Conservation (phyloP, 2,329 filamentous ascomycete species). For the Conoideocrella luteorostrata region DNA sequence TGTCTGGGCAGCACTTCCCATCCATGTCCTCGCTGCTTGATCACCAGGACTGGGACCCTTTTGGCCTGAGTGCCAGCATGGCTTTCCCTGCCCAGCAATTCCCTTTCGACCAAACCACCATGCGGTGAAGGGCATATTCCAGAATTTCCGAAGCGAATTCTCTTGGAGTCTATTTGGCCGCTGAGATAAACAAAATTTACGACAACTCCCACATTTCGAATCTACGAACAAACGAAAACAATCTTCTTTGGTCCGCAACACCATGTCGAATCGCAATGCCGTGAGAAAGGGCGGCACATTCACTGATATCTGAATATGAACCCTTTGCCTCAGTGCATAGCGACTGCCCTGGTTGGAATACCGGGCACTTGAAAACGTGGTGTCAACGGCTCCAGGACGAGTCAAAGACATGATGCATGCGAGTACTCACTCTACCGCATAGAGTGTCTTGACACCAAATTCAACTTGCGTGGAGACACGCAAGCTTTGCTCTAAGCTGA, state of each 20-base stretch:
- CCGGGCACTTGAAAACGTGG: neutral
- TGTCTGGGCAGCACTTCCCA: constrained; percentile 44
- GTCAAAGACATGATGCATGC: no score
- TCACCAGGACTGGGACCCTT: constrained; percentile 88
- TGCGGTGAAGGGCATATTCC: constrained; percentile 33
- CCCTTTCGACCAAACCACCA: constrained; percentile 60
- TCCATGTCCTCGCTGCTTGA: constrained; percentile 61
- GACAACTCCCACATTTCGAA: neutral
- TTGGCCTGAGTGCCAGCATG: constrained; percentile 90
- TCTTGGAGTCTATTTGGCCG: no score
- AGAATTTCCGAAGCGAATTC: no score
- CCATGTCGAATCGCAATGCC: neutral
- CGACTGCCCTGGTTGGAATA: neutral
- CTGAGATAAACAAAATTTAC: neutral
- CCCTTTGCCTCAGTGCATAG: neutral
- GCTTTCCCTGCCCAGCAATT: constrained; percentile 83
- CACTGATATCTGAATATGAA: neutral
- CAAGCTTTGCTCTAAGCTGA: constrained; percentile 5
- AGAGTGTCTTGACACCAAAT: neutral
- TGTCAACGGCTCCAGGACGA: neutral
- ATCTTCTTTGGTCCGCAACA: neutral
- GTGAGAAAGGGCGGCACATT: neutral
- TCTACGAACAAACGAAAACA: neutral
- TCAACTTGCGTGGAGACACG: constrained; percentile 1
- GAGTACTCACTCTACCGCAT: neutral